These are phyloP conservation scores for Phialophora macrospora DNA, from an alignment of 2,329 filamentous ascomycete species.

Conservation along the genomic window DNA sequence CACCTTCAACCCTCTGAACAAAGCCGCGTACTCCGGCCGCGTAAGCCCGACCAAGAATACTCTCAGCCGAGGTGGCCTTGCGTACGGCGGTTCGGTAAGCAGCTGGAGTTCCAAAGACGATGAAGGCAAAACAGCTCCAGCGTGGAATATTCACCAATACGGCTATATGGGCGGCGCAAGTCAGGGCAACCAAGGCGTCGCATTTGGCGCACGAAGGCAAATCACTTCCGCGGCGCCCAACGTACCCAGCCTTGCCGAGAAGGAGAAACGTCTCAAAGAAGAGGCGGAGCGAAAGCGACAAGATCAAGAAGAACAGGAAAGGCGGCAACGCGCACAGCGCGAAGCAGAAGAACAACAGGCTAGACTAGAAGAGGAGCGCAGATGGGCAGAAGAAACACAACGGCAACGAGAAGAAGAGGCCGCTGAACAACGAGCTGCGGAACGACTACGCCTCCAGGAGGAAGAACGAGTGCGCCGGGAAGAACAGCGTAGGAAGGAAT, in stretches of 20 bases:
- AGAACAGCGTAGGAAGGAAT: constrained; percentile 54
- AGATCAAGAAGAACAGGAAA: constrained; percentile 59
- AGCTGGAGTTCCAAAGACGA: constrained; percentile 90
- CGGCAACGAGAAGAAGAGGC: constrained; percentile 49
- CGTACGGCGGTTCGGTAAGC: constrained; percentile 65
- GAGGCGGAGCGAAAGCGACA: constrained; percentile 61
- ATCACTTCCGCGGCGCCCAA: constrained; percentile 82
- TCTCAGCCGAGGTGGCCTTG: constrained; percentile 37
- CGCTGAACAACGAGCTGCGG: constrained; percentile 54
- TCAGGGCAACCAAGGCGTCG: constrained; percentile 91
- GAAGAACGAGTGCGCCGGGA: constrained; percentile 55
- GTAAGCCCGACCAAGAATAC: constrained; percentile 64
- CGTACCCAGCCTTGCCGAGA: constrained; percentile 82
- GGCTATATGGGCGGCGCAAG: constrained; percentile 98
- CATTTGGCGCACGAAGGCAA: constrained; percentile 88
- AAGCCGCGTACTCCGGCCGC: constrained; percentile 54
- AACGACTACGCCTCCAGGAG: constrained; percentile 58
- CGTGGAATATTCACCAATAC: constrained; percentile 98
- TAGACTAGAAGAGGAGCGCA: constrained; percentile 52
- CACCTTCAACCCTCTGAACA: constrained; percentile 53
- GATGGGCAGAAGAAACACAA: constrained; percentile 54
- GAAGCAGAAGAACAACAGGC: constrained; percentile 57
- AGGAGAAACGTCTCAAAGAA: constrained; percentile 70
- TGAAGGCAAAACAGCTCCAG: constrained; percentile 78
- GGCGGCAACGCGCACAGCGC: constrained; percentile 54